phyloP scores from a whole-genome alignment of 2,329 filamentous ascomycete genomes.

The Hirsutella thompsonii region DNA sequence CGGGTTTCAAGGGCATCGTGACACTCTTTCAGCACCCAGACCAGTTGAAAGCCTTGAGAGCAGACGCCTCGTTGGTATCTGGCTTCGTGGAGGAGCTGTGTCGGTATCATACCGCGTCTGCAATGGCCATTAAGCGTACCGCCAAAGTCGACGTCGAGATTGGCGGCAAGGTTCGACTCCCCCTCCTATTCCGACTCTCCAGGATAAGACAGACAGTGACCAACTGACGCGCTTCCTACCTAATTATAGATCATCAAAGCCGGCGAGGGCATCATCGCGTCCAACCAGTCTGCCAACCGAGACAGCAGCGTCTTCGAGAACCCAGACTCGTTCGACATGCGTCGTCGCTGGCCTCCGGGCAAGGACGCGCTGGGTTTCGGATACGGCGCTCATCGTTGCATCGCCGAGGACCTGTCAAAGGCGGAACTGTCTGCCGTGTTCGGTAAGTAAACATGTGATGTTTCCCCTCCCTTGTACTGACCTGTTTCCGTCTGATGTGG shows the following conservation, averaged over 20 bases:
- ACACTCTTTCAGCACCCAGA: conserved; percentile 28
- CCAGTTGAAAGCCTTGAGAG: conserved; percentile 27
- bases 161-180: conserved; percentile 23
- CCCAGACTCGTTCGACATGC: conserved; percentile 30
- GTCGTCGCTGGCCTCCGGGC: conserved; percentile 13
- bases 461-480: too few relatives aligned
- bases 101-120: conserved; percentile 32
- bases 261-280: conserved; percentile 32
- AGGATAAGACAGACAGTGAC: background rate
- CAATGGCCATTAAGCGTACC: conserved; percentile 32
- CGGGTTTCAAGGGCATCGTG: conserved; percentile 22
- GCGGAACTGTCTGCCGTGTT: conserved; percentile 30
- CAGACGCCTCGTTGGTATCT: conserved; percentile 20
- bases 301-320: conserved; percentile 29
- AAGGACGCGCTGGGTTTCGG: conserved; percentile 29
- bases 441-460: conserved; percentile 20
- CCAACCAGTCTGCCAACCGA: conserved; percentile 32
- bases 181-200: background rate
- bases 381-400: conserved; percentile 31
- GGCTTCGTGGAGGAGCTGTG: conserved; percentile 34
- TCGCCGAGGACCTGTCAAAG: conserved; percentile 29
- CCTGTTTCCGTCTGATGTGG: background rate
- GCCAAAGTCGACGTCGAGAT: conserved; percentile 32
- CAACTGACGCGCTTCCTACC: background rate
- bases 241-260: conserved; percentile 20